A percentile compares a stretch with the other conserved stretches of the same genome.
Conservation (phyloP, 345 rosid genomes). For the Moricandia moricandioides region DNA sequence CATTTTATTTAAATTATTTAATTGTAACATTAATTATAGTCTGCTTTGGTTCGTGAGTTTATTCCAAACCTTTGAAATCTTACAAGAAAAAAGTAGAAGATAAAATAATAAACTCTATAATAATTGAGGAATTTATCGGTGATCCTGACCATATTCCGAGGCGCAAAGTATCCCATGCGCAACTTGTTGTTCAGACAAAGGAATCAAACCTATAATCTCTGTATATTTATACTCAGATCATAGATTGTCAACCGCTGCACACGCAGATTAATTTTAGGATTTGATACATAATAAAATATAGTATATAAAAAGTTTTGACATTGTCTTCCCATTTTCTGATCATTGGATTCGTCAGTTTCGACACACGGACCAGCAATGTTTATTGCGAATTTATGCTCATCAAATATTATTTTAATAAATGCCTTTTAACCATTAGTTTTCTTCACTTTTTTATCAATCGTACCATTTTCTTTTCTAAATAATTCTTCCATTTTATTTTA, state of each 20-base stretch:
- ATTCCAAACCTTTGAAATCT: neutral
- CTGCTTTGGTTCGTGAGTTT: neutral
- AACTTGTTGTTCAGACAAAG: neutral
- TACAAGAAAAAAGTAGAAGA: neutral
- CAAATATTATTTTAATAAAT: neutral
- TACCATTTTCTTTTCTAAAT: neutral
- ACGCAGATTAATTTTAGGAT: neutral
- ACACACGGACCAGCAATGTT: neutral
- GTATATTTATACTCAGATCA: neutral
- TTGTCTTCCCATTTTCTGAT: neutral
- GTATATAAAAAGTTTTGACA: neutral
- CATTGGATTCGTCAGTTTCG: neutral
- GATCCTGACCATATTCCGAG: neutral
- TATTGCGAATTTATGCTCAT: neutral
- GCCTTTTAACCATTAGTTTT: neutral
- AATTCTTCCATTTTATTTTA: too few relatives aligned
- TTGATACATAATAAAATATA: neutral
- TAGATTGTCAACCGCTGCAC: neutral
- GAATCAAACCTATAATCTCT: neutral
- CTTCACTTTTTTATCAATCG: neutral
- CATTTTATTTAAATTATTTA: neutral
- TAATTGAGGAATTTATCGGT: neutral
- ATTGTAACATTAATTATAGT: too few relatives aligned
- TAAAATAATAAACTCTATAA: neutral
- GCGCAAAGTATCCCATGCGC: neutral